Evolutionary conservation across 345 rosid species (phyloP).

Genomic region (Arabis alpina): DNA sequence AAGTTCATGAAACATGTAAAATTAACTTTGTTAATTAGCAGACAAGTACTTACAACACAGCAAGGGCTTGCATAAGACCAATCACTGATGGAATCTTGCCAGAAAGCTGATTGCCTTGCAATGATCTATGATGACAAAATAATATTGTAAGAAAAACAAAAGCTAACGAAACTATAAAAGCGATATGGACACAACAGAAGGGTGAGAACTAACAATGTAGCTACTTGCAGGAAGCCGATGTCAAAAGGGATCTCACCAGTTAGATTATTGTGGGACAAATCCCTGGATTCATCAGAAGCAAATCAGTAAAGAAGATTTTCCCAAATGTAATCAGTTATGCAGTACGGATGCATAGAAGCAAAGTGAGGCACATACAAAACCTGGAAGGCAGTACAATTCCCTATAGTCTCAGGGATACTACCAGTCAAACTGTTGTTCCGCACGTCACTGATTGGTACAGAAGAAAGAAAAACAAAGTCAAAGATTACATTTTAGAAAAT

Average conservation of each 20-base stretch:
- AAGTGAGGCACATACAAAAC: constrained; percentile 77
- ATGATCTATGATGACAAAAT: constrained; percentile 57
- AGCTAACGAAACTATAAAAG: not conserved
- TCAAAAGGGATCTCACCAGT: constrained; percentile 95
- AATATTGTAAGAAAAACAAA: constrained; percentile 10
- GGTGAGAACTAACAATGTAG: constrained; percentile 74
- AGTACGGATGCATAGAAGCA: constrained; percentile 21
- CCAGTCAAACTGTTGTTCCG: constrained; percentile 95
- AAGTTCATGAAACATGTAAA: not conserved
- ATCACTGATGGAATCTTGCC: constrained; percentile 95
- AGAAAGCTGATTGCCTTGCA: constrained; percentile 85
- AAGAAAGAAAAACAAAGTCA: constrained; percentile 23
- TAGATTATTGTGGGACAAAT: constrained; percentile 87
- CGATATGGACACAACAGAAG: not conserved
- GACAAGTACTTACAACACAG: constrained; percentile 77
- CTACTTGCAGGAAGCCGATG: constrained; percentile 98
- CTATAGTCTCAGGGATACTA: constrained; percentile 82
- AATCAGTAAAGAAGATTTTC: not conserved
- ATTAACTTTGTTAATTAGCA: constrained; percentile 6
- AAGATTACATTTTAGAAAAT: not conserved
- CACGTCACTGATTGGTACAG: constrained; percentile 65
- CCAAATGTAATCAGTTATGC: not conserved
- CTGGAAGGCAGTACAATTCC: constrained; percentile 98
- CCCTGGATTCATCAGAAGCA: constrained; percentile 56
- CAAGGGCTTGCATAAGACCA: constrained; percentile 99